Evolutionary conservation across 495 filamentous ascomycete species (phyloP).

Genomic region (Penicillium canescens): DNA sequence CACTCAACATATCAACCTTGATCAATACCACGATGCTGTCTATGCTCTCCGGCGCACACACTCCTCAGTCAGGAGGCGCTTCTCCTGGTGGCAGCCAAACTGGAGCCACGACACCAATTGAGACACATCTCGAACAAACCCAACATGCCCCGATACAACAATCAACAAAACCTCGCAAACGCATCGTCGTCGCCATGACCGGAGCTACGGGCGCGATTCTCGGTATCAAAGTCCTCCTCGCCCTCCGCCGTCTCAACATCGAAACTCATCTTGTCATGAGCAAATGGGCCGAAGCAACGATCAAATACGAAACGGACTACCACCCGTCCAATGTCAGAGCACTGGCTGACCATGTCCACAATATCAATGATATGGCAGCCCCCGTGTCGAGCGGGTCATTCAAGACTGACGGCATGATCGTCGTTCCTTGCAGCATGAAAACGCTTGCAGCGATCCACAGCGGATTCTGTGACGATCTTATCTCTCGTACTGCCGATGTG

Average conservation of each 20-base stretch:
- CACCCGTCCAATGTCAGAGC: constrained; percentile 31
- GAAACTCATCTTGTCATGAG: constrained; percentile 44
- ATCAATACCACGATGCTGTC: constrained; percentile 12
- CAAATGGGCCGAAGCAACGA: constrained; percentile 44
- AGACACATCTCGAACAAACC: background rate
- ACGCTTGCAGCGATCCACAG: constrained; percentile 33
- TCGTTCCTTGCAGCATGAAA: constrained; percentile 45
- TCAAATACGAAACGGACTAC: constrained; percentile 44
- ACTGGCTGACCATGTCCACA: constrained; percentile 39
- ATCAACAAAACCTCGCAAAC: background rate
- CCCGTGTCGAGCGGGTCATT: constrained; percentile 39
- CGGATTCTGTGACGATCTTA: constrained; percentile 41
- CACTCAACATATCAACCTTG: too few relatives aligned
- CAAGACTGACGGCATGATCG: constrained; percentile 38
- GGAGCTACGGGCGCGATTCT: constrained; percentile 41
- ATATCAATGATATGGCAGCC: constrained; percentile 35
- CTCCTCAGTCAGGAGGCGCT: constrained; percentile 17
- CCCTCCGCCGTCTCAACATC: constrained; percentile 35
- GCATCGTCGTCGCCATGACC: constrained; percentile 42
- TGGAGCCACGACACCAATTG: background rate
- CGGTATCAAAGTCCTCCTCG: constrained; percentile 36
- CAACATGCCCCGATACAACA: background rate
- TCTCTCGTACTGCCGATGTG: constrained; percentile 46
- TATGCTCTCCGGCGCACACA: constrained; percentile 15
- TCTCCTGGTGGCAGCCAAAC: constrained; percentile 14